Base-by-base conservation (phyloP, 495 filamentous ascomycete genomes). In the Hypomontagnella submonticulosa region DNA sequence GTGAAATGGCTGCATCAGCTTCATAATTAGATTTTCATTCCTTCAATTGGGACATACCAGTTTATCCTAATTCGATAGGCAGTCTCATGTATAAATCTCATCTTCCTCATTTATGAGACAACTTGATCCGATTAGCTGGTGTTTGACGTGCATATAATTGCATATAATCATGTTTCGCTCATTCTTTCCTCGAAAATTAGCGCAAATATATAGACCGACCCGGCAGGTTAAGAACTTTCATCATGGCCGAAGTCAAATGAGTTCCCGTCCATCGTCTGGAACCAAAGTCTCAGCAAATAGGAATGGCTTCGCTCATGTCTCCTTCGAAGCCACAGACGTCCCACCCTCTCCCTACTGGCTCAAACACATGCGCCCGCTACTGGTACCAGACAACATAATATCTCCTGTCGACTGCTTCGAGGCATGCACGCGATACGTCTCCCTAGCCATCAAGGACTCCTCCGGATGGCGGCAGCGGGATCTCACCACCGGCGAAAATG, bases 311-410 rank as follows among this genome's bases (percentile, higher is more conserved):
- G 9, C 20, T 2, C 12, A 54, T 6, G 38, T 42, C 18, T 41
- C 27, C 6, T 73, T 79, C 50, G 41, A 62, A 0, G 9, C 37
- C n/a, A 43, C 48, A 30, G 71, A 77, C 12, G 27, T 75, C 6
- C 77, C 78, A 5, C 54, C 48, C 1, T 33, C 67, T 2, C 23
- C 47, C 13, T 70, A 74, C 46, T 79, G 73, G 75, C 37, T 43
- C 1, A 8, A 23, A 1, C 16, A 47, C 9, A 44, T 33, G 15
- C 2, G 8, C 11, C 27, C 19, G 1, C 51, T 49, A 6, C 34
- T 61, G 0, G 59, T 70, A 41, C 44, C 51, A 3, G 64, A 70
- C 6, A 36, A 41, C 53, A 42, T 48, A 36, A 54, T 77, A 4
- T 67, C 63, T 8, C 43, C 72, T 1, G 48, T 67, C 2, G 62